These are phyloP conservation scores for Chalciporus sphaerocephalus DNA, from an alignment of 768 basidiomycete species.

Conservation along the genomic window DNA sequence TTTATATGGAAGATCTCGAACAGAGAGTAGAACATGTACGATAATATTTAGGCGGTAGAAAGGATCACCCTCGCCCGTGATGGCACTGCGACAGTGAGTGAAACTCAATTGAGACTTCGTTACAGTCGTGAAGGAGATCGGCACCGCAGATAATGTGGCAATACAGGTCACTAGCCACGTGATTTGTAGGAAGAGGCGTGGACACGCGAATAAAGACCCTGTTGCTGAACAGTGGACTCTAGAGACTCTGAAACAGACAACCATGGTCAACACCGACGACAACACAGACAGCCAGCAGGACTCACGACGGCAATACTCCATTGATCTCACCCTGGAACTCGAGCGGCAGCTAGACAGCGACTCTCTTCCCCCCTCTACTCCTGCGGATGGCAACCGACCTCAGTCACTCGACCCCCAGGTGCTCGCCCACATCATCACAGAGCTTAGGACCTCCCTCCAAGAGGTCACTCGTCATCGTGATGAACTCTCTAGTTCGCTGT, in stretches of 20 bases:
- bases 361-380: constrained; percentile 48
- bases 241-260: neutral
- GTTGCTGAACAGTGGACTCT: too few species aligned
- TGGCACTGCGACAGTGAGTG: too few species aligned
- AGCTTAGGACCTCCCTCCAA: constrained; percentile 61
- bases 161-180: neutral
- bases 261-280: constrained; percentile 31
- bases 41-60: constrained; percentile 1
- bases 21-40: constrained; percentile 6
- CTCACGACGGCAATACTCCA: constrained; percentile 43
- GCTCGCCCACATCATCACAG: constrained; percentile 69
- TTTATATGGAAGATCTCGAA: neutral
- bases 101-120: too few species aligned
- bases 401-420: constrained; percentile 69
- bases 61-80: too few species aligned
- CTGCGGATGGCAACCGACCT: constrained; percentile 33
- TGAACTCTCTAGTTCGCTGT: constrained; percentile 51
- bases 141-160: too few species aligned
- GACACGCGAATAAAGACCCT: neutral
- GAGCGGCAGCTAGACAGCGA: constrained; percentile 72
- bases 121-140: too few species aligned
- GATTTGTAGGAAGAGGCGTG: neutral
- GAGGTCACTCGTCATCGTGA: constrained; percentile 71
- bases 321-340: constrained; percentile 76
- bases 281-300: constrained; percentile 13